Conservation (phyloP, 306 rosid species). For the Arachis hypogaea region DNA sequence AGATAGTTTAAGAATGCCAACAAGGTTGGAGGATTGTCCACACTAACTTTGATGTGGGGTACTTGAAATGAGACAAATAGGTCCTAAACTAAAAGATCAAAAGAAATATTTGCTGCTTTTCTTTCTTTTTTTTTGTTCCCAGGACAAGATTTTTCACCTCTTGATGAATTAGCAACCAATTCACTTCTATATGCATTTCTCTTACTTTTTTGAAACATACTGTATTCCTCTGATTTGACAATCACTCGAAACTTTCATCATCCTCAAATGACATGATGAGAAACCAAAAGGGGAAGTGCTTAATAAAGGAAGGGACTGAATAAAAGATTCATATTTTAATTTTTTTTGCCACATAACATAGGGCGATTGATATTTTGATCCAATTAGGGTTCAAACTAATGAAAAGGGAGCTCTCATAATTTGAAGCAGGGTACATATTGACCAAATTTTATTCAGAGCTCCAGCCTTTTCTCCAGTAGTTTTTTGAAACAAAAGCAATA, state of each 20-base stretch:
- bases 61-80: conserved; percentile 22
- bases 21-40: background rate
- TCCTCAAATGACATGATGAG: conserved; percentile 1
- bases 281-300: background rate
- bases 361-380: background rate
- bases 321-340: background rate
- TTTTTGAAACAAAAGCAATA: too few relatives aligned
- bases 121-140: background rate
- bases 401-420: background rate
- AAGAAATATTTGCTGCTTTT: conserved; percentile 2
- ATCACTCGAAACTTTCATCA: background rate
- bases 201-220: conserved; percentile 2
- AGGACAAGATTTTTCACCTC: background rate
- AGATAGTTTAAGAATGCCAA: background rate
- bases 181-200: conserved; percentile 8
- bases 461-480: background rate
- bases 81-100: conserved; percentile 11
- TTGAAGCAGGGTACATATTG: background rate
- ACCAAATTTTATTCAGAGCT: conserved; percentile 7
- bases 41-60: background rate
- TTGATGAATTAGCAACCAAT: background rate
- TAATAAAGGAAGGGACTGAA: conserved; percentile 1
- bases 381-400: background rate
- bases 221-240: background rate
- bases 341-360: background rate